These are phyloP conservation scores for Collybia sordida DNA, from an alignment of 768 basidiomycete species.

Conservation along the genomic window DNA sequence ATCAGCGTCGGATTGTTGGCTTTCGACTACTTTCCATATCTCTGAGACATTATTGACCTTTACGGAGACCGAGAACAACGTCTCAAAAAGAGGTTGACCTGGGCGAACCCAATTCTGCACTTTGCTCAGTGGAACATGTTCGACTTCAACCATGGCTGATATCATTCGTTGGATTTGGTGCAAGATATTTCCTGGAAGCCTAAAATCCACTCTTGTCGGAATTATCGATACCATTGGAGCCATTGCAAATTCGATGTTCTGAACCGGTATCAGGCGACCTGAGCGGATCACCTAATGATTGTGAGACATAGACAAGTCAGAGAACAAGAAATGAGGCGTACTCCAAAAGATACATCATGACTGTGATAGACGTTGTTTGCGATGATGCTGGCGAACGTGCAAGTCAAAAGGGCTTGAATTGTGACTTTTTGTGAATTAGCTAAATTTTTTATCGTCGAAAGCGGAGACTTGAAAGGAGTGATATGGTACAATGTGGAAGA, in stretches of 20 bases:
- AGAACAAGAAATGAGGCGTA: constrained; percentile 15
- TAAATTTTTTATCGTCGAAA: constrained; percentile 21
- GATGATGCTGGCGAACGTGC: constrained; percentile 25
- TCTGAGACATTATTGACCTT: constrained; percentile 12
- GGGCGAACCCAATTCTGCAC: constrained; percentile 33
- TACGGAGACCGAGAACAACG: constrained; percentile 31
- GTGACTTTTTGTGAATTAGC: constrained; percentile 28
- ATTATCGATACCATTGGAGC: constrained; percentile 31
- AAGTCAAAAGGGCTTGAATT: constrained; percentile 29
- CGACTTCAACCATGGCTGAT: constrained; percentile 27
- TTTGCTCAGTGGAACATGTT: constrained; percentile 29
- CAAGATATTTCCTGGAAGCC: constrained; percentile 13
- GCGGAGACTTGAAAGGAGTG: constrained; percentile 17
- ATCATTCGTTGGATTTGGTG: constrained; percentile 22
- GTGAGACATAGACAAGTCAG: background rate
- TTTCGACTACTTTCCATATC: constrained; percentile 26
- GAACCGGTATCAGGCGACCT: constrained; percentile 30
- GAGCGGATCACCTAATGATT: constrained; percentile 30
- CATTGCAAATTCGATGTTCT: constrained; percentile 24
- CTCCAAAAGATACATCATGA: constrained; percentile 31
- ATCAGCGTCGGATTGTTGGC: constrained; percentile 29
- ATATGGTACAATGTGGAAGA: constrained; percentile 7
- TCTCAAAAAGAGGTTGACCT: constrained; percentile 27
- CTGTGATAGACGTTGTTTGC: constrained; percentile 22
- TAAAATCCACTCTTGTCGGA: constrained; percentile 26